Evolutionary conservation across 2,329 filamentous ascomycete genomes (phyloP).

Genomic region (Emergomyces pasteurianus): DNA sequence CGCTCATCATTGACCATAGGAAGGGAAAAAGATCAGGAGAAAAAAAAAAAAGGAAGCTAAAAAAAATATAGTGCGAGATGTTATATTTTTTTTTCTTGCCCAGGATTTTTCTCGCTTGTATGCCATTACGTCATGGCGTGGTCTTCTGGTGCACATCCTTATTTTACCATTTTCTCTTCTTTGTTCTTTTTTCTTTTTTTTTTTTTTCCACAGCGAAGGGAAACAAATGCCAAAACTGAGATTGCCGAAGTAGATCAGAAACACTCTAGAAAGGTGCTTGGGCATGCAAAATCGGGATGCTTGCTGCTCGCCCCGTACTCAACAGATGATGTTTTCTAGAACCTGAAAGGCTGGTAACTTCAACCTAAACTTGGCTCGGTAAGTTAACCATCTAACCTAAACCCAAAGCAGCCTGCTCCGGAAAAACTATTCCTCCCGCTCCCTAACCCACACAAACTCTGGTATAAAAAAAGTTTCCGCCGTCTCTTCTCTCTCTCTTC

Average conservation of each 20-base stretch:
- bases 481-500: slow-evolving; percentile 7
- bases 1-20: slow-evolving; percentile 5
- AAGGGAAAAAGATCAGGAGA: slow-evolving; percentile 20
- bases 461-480: background rate
- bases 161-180: too few relatives aligned
- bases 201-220: background rate
- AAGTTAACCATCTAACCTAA: slow-evolving; percentile 3
- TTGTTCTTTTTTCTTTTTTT: too few relatives aligned
- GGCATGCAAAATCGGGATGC: too few relatives aligned
- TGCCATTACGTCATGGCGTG: background rate
- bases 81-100: background rate
- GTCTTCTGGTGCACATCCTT: background rate
- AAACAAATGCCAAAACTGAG: background rate
- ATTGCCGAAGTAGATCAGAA: background rate
- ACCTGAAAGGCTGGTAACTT: too few relatives aligned
- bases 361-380: too few relatives aligned
- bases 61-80: slow-evolving; percentile 1
- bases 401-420: slow-evolving; percentile 3
- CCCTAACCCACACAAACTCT: background rate
- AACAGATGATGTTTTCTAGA: too few relatives aligned
- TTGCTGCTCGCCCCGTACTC: too few relatives aligned
- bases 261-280: too few relatives aligned
- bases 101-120: background rate
- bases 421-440: background rate
- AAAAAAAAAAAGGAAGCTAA: slow-evolving; percentile 10